phyloP scores from a whole-genome alignment of 225 moss, liverwort and hornwort species.

The Physcomitrium patens region DNA sequence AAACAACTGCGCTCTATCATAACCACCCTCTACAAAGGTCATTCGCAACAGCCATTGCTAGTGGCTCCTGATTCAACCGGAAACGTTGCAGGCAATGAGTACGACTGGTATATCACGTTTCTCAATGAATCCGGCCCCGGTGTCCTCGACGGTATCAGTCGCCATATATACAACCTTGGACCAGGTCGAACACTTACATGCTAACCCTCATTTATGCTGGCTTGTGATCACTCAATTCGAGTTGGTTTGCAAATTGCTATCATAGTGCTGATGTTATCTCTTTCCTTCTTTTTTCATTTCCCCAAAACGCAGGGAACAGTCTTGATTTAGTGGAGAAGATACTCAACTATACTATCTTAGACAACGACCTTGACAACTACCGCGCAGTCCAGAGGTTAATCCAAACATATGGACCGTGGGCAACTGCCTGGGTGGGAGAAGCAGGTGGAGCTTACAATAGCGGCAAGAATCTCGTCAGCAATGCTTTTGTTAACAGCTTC shows the following conservation, averaged over 20 bases:
- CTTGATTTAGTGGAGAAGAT: constrained; percentile 54
- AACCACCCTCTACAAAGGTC: constrained; percentile 47
- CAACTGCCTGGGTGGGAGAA: constrained; percentile 69
- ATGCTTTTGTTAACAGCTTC: constrained; percentile 62
- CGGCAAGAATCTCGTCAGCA: constrained; percentile 60
- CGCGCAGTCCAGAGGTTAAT: constrained; percentile 42
- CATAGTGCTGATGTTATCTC: not conserved
- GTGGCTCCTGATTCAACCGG: constrained; percentile 67
- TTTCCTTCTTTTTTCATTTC: not conserved
- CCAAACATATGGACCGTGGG: constrained; percentile 44
- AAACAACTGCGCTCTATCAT: constrained; percentile 59
- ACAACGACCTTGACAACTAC: constrained; percentile 48
- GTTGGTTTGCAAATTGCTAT: too few species aligned
- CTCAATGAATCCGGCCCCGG: constrained; percentile 65
- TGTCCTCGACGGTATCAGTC: constrained; percentile 67
- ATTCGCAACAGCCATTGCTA: constrained; percentile 45
- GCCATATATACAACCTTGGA: constrained; percentile 93
- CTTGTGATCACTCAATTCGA: too few species aligned
- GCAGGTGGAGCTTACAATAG: constrained; percentile 73
- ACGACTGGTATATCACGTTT: constrained; percentile 47
- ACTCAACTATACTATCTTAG: constrained; percentile 47
- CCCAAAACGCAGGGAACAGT: constrained; percentile 45
- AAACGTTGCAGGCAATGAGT: constrained; percentile 45
- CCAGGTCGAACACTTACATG: constrained; percentile 53
- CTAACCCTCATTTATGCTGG: too few species aligned